Base-by-base conservation (phyloP, 371 early-diverging fungal species). In the Rhizopus arrhizus region DNA sequence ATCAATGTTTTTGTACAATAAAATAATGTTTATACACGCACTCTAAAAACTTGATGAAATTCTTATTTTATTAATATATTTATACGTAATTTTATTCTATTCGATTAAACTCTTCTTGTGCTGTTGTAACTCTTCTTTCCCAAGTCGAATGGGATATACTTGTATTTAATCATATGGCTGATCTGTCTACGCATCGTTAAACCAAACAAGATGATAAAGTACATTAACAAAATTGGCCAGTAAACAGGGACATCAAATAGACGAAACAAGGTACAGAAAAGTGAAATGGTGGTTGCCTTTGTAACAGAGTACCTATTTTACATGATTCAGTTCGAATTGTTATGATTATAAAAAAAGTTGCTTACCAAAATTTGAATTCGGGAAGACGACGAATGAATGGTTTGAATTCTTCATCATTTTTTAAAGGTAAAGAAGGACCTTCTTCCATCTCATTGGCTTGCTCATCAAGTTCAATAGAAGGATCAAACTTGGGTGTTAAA, bases 291-390 rank as follows among this genome's bases (percentile, higher is more conserved):
- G 12, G 90, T 84, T 0, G 95, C 94, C 61, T 90, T 78, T 13
- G 93, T 93, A 22, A 93, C 85, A 48, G 88, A 82, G 64, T 86
- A 84, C 93, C 94, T 94, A 62, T 36, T 12, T 57, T 47, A 22
- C 22, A 22, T 22, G 22, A 22, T 22, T 22, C 22, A 22, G 22
- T 22, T 22, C 22, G 22, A 22, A 22, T 22, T 0, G 22, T 22
- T 22, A 22, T 22, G 22, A 22, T 22, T 22, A 22, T 22, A 22
- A 22, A 22, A 22, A 22, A 22, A 22, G 22, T 22, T 22, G 22
- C 75, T 64, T 82, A 90, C 99, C 99, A 99, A 74, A 97, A 99
- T 73, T 97, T 96, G 84, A 98, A 99, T 80, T 99, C 99, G n/a
- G 99, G 99, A 48, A 99, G 82, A 63, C 98, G 83, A 66, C 99